Evolutionary conservation across 2,329 filamentous ascomycete species (phyloP), one percentile per base, ranked within the genome.

Genomic region (Mollisia scopiformis): DNA sequence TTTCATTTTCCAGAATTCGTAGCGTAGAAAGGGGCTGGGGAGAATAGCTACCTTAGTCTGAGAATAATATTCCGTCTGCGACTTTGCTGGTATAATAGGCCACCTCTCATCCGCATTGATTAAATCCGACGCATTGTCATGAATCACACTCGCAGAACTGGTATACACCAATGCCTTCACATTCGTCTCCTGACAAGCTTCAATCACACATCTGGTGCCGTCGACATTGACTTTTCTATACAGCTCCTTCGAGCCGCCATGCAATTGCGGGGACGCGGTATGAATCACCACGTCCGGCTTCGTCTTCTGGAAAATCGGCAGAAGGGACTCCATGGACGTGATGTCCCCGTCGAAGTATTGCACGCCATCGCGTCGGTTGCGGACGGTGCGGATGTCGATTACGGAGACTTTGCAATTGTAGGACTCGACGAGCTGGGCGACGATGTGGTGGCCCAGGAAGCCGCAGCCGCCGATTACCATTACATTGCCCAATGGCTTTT

Each of bases 141-240:
- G 89, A 66, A 97, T 82, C 63, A 97, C 89, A 62, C 92, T 96
- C 56, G 91, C 90, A 57, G 90, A 95, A 75, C 91, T 95, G 19
- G 94, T 98, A 77, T 94, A 97, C 50, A 98, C 91, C 66, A 98
- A 87, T 0, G 85, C 91, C 77, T 88, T 91, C 71, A 94, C 92
- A 64, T 84, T 88, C 37, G 84, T 83, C 67, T 84, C 80, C 72
- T 84, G 84, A 69, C 90, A 90, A 16, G 91, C 91, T 35, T 88
- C 85, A 57, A 98, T 80, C 52, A 97, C 84, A 66, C 89, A 88
- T 66, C 82, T 82, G 14, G 95, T 97, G 55, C 94, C 94, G 55
- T 92, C 88, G 55, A 97, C 88, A 75, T 98, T 99, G 73, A 98
- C 90, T 74, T 88, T 88, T 70, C 86, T 85, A 74, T 95, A 89